Conservation (phyloP, 495 filamentous ascomycete species). For the Xylaria grammica region DNA sequence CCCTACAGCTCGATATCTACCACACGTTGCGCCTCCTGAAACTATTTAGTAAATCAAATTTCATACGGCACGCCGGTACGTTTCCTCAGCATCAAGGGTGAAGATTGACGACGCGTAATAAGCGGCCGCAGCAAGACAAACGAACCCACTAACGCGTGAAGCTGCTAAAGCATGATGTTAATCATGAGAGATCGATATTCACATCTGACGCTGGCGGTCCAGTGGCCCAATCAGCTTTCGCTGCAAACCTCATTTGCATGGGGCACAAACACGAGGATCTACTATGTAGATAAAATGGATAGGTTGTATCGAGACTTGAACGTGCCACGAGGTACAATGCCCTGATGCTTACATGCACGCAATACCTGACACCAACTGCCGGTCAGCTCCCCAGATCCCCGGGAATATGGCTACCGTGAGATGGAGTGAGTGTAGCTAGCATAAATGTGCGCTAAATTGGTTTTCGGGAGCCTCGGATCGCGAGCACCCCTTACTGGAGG, state of each 20-base stretch:
- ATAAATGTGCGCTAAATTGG: conserved; percentile 7
- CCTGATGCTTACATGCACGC: conserved; percentile 19
- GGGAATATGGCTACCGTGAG: conserved; percentile 16
- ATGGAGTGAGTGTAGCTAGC: neutral
- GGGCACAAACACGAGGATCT: neutral
- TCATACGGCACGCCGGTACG: neutral
- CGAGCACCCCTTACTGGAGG: neutral
- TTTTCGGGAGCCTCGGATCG: conserved; percentile 12
- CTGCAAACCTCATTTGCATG: neutral
- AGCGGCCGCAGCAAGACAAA: neutral
- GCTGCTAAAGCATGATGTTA: neutral
- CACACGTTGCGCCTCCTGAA: no score
- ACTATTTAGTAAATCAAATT: neutral
- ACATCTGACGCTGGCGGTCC: neutral
- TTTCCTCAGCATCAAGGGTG: neutral
- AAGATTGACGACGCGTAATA: neutral
- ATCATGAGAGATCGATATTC: neutral
- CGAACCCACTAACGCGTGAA: neutral
- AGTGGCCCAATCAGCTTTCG: neutral
- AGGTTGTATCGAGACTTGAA: neutral
- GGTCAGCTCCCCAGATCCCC: conserved; percentile 23
- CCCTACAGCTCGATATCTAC: no score
- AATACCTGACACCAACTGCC: conserved; percentile 19
- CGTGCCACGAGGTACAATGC: conserved; percentile 2
- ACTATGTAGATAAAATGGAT: neutral